Conservation (phyloP, 768 basidiomycete species). For the Hysterangium stoloniferum region DNA sequence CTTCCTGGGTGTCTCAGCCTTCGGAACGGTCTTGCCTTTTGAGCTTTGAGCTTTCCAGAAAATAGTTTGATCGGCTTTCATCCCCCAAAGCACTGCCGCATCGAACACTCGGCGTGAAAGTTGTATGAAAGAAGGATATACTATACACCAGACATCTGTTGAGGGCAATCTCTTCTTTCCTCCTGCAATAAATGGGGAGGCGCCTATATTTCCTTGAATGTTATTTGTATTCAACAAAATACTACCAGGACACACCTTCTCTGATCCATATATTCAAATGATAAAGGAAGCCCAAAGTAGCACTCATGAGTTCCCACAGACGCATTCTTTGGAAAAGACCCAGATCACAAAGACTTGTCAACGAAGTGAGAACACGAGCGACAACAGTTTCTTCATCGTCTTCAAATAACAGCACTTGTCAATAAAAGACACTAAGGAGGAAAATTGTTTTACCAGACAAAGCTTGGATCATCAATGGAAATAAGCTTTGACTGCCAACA, state of each 20-base stretch:
- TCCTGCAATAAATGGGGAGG: constrained; percentile 81
- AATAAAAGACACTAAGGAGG: too few relatives aligned
- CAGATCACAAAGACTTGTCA: constrained; percentile 85
- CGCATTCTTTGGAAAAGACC: constrained; percentile 89
- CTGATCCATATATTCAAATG: constrained; percentile 96
- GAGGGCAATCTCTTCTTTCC: constrained; percentile 73
- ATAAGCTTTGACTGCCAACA: constrained; percentile 78
- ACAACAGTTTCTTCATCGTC: constrained; percentile 96
- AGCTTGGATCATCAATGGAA: constrained; percentile 95
- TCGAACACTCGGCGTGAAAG: constrained; percentile 71
- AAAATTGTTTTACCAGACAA: constrained; percentile 62
- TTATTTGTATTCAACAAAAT: not conserved
- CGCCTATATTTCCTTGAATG: constrained; percentile 39
- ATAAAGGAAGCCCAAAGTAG: constrained; percentile 80
- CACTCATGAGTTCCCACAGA: constrained; percentile 95
- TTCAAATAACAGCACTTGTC: too few relatives aligned
- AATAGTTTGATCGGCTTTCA: constrained; percentile 67
- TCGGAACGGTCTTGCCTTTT: constrained; percentile 33
- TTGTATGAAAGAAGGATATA: constrained; percentile 76
- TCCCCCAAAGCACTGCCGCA: constrained; percentile 82
- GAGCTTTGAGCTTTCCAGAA: constrained; percentile 61
- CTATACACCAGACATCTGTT: constrained; percentile 94
- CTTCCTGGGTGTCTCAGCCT: constrained; percentile 67
- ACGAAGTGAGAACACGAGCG: constrained; percentile 76
- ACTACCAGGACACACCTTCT: constrained; percentile 74